These are phyloP conservation scores for Paraphoma chrysanthemicola DNA, from an alignment of 2,329 filamentous ascomycete species.

Conservation along the genomic window DNA sequence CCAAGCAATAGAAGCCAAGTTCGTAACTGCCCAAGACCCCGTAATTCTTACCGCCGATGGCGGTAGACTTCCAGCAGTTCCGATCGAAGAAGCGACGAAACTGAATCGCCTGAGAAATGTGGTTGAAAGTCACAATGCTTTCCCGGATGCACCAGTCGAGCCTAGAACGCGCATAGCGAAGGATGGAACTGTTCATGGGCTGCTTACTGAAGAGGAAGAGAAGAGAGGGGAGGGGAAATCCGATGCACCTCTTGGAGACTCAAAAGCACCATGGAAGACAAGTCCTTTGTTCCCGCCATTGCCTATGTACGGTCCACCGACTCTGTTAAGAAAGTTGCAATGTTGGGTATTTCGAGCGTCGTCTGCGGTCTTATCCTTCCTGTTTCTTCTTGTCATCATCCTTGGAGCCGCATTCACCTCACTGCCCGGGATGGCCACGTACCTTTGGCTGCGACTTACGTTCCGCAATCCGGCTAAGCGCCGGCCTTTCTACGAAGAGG, in stretches of 20 bases:
- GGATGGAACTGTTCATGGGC: slow-evolving; percentile 52
- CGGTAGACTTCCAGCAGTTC: slow-evolving; percentile 71
- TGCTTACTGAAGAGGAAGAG: slow-evolving; percentile 28
- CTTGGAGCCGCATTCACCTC: slow-evolving; percentile 74
- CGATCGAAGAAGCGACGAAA: slow-evolving; percentile 72
- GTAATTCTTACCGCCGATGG: slow-evolving; percentile 74
- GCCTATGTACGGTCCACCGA: slow-evolving; percentile 80
- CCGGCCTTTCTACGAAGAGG: slow-evolving; percentile 77
- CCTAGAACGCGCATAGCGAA: slow-evolving; percentile 48
- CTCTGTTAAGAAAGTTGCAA: slow-evolving; percentile 68
- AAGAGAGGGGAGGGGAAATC: slow-evolving; percentile 52
- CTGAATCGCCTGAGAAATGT: slow-evolving; percentile 69
- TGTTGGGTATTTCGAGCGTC: slow-evolving; percentile 69
- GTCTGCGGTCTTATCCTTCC: slow-evolving; percentile 78
- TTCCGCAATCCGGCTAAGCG: slow-evolving; percentile 65
- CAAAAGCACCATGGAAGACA: slow-evolving; percentile 69
- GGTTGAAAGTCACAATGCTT: slow-evolving; percentile 49
- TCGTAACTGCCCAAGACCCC: slow-evolving; percentile 72
- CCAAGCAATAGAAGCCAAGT: slow-evolving; percentile 66
- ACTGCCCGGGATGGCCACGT: slow-evolving; percentile 60
- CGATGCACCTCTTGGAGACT: slow-evolving; percentile 53
- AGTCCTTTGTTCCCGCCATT: slow-evolving; percentile 85
- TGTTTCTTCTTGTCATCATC: slow-evolving; percentile 79
- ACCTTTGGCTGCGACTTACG: slow-evolving; percentile 62
- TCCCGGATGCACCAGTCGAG: slow-evolving; percentile 33